Conservation (phyloP, 2,329 filamentous ascomycete species). For the Pseudocercospora crystallina region DNA sequence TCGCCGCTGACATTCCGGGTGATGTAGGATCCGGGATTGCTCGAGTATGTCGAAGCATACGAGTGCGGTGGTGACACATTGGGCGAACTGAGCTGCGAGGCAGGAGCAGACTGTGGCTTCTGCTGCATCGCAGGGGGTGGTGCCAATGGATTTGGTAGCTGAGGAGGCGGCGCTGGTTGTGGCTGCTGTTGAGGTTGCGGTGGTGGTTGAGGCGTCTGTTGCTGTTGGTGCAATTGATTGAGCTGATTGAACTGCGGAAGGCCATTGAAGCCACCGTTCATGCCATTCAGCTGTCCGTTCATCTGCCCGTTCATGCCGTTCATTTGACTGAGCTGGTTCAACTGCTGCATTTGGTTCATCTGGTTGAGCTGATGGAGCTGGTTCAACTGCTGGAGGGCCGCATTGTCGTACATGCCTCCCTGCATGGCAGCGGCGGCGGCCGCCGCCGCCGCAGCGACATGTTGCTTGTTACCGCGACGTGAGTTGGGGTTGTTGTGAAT, state of each 20-base stretch:
- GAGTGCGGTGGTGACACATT: constrained; percentile 95
- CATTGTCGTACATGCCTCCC: constrained; percentile 51
- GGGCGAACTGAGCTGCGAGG: constrained; percentile 83
- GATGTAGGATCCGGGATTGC: constrained; percentile 58
- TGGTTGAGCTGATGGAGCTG: constrained; percentile 72
- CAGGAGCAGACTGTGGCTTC: constrained; percentile 83
- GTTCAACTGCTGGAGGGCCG: constrained; percentile 44
- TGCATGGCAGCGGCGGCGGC: constrained; percentile 52
- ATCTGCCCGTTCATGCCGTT: constrained; percentile 21
- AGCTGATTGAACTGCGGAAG: constrained; percentile 14
- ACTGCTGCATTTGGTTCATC: constrained; percentile 58
- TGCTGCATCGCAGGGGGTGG: constrained; percentile 49
- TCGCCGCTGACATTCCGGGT: constrained; percentile 54
- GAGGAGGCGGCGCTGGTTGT: constrained; percentile 12
- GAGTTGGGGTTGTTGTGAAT: constrained; percentile 99
- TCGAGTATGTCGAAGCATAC: constrained; percentile 61
- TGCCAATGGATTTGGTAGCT: constrained; percentile 5
- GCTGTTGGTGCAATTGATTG: constrained; percentile 16
- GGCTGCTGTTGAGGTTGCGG: constrained; percentile 17
- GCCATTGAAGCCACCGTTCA: not conserved
- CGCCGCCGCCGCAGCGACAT: constrained; percentile 59
- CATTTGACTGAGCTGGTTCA: constrained; percentile 29
- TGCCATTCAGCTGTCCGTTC: constrained; percentile 12
- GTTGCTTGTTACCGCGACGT: constrained; percentile 82
- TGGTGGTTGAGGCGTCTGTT: constrained; percentile 21